Conservation (phyloP, 2,329 filamentous ascomycete species). For the Pseudocercospora cruenta region DNA sequence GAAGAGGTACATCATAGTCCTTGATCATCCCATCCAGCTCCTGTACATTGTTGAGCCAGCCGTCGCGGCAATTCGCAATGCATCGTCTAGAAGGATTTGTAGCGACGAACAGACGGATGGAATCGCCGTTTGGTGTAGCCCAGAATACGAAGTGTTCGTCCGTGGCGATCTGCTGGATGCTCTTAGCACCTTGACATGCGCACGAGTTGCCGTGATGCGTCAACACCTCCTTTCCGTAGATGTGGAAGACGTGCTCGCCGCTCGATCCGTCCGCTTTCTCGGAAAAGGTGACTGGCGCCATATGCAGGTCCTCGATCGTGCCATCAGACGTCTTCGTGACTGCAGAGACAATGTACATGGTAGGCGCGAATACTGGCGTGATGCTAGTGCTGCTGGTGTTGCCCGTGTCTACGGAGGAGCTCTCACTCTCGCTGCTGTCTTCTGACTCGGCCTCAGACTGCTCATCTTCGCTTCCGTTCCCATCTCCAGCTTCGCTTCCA, state of each 20-base stretch:
- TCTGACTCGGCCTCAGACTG: background rate
- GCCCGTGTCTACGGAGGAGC: conserved; percentile 1
- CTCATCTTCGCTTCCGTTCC: conserved; percentile 3
- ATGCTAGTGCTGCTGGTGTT: conserved; percentile 13
- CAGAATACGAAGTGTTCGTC: conserved; percentile 17
- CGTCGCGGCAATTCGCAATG: conserved; percentile 26
- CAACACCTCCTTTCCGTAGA: conserved; percentile 27
- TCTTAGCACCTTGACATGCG: conserved; percentile 13
- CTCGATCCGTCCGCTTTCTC: conserved; percentile 6
- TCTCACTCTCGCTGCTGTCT: conserved; percentile 3
- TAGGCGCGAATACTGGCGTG: conserved; percentile 5
- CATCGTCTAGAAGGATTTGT: conserved; percentile 20
- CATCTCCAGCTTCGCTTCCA: conserved; percentile 9
- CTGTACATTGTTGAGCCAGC: conserved; percentile 25
- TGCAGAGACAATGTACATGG: conserved; percentile 20
- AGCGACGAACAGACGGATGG: conserved; percentile 21
- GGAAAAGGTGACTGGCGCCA: conserved; percentile 22
- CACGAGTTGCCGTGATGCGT: conserved; percentile 10
- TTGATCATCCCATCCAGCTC: conserved; percentile 24
- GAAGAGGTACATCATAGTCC: conserved; percentile 26
- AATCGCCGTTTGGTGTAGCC: conserved; percentile 27
- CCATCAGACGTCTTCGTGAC: conserved; percentile 19
- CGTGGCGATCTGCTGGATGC: conserved; percentile 19
- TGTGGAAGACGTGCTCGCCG: conserved; percentile 26
- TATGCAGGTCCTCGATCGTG: conserved; percentile 19